phyloP scores from a whole-genome alignment of 257 asterid species.

The Przewalskia tangutica region DNA sequence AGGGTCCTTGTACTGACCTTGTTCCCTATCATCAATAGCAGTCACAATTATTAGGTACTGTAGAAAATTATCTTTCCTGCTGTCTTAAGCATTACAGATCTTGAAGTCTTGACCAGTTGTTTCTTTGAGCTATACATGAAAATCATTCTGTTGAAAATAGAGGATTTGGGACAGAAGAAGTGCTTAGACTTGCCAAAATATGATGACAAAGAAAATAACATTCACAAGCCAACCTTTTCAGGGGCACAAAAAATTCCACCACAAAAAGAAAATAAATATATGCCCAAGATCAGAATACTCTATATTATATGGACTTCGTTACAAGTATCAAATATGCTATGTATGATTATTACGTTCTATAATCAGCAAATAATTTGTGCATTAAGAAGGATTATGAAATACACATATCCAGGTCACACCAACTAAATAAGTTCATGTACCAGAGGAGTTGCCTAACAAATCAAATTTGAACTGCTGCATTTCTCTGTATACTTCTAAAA shows the following conservation, averaged over 20 bases:
- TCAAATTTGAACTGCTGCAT: neutral
- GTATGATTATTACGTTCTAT: neutral
- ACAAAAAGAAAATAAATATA: neutral
- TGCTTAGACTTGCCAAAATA: neutral
- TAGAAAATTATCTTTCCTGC: neutral
- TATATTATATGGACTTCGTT: neutral
- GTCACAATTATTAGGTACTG: neutral
- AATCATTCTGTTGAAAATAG: neutral
- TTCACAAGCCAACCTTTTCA: neutral
- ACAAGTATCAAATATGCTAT: neutral
- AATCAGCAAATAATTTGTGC: neutral
- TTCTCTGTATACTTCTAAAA: neutral
- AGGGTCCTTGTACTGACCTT: constrained; percentile 70
- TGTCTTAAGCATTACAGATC: neutral
- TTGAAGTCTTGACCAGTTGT: neutral
- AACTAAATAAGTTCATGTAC: neutral
- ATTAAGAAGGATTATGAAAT: neutral
- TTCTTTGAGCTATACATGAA: neutral
- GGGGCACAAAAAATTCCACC: neutral
- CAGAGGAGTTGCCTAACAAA: neutral
- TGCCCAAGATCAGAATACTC: neutral
- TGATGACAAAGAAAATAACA: neutral
- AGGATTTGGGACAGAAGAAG: neutral
- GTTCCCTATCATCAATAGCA: constrained; percentile 53
- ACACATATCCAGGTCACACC: neutral